Evolutionary conservation across 1,284 basidiomycete species (phyloP), one percentile per base, ranked within the genome.

Genomic region (Ceratobasidium theobromae): DNA sequence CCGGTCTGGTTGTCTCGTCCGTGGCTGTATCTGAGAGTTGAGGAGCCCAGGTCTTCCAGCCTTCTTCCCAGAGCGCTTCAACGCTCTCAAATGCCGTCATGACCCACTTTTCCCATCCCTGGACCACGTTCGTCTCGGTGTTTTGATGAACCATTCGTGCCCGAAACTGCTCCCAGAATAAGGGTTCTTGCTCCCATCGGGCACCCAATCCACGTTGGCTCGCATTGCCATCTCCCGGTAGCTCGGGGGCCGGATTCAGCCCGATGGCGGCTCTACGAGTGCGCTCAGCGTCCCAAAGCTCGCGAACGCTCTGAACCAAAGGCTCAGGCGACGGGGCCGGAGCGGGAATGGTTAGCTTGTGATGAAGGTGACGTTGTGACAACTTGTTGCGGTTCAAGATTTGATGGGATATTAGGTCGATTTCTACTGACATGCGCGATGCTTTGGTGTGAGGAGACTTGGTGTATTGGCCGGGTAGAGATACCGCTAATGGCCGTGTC

Each of bases 221-320:
- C 66, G 81, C 82, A 72, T 83, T 86, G 51, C 80, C 79, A 74
- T 91, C 87, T 38, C 84, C 76, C 2, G 89, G 88, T 21, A 88
- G 76, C 48, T 81, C 80, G 16, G 88, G 89, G 12, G 87, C 83
- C 2, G 89, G 86, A 66, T 82, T 72, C 23, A 91, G 78, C 0
- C 93, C 93, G 28, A 81, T 82, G 5, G 80, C 81, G 14, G 76
- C 74, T 16, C 95, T 81, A 3, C 94, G 84, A 9, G 81, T 79
- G 9, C 89, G 85, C 75, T 98, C 96, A 71, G 97, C 94, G 64
- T 95, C 91, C 96, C 96, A 99, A 0, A 99, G 80, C 75, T 97
- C 95, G 62, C 89, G 87, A 58, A 98, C 88, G 71, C 92, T 89
- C 28, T 88, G 82, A 0, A 99, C 91, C 25, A 97, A 83, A 54